Conservation (phyloP, 208 protist species). For the Acanthamoeba lenticulata region DNA sequence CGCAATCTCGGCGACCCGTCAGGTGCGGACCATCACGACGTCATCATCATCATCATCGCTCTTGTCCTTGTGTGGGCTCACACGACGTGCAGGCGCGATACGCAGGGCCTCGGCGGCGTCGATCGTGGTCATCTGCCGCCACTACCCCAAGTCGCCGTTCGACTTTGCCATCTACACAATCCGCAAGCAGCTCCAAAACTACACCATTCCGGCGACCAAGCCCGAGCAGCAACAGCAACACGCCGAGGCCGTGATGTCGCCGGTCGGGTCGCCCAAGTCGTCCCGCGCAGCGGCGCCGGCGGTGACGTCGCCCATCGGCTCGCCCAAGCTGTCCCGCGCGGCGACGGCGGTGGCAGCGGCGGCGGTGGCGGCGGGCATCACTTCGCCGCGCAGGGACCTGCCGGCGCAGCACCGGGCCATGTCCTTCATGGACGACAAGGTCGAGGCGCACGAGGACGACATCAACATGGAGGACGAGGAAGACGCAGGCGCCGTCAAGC, state of each 20-base stretch:
- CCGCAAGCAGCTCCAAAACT: slow-evolving; percentile 52
- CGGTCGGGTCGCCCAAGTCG: background rate
- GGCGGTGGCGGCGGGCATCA: background rate
- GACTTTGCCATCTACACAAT: slow-evolving; percentile 57
- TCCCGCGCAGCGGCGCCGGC: no score
- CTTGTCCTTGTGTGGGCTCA: background rate
- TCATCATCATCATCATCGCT: background rate
- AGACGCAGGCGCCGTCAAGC: background rate
- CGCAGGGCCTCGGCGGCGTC: background rate
- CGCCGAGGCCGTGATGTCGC: background rate
- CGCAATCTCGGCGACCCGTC: background rate
- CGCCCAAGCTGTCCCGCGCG: background rate
- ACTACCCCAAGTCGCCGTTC: slow-evolving; percentile 67
- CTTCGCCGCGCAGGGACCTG: background rate
- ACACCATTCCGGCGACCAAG: background rate
- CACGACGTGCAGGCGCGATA: background rate
- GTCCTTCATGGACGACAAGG: background rate
- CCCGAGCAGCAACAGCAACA: background rate
- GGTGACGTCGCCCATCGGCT: background rate
- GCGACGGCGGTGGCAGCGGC: background rate
- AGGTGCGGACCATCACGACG: background rate
- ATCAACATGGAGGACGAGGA: background rate
- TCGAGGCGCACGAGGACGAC: background rate
- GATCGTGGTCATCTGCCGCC: slow-evolving; percentile 38
- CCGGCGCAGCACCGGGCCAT: background rate